Evolutionary conservation across 768 basidiomycete genomes (phyloP), one percentile per base, ranked within the genome.

Genomic region (Mycena pura): DNA sequence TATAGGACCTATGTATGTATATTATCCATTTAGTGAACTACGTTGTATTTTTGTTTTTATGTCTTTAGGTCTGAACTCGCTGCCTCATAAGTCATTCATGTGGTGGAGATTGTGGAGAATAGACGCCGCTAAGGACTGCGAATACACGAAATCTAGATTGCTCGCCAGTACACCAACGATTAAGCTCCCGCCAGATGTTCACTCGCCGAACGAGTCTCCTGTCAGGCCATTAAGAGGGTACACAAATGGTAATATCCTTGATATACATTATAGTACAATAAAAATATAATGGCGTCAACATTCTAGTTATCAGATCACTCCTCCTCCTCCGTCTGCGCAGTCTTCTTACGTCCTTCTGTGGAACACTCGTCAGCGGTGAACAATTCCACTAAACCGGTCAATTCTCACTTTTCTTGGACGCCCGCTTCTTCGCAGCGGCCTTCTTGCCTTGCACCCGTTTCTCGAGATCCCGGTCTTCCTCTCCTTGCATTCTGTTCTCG

Each of bases 381-480:
- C 21, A 25, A 22, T 24, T 17, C 22, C 7, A 19, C 21, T 43
- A 14, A 31, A 45, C 8, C 40, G 10, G 3, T 3, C 4, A 17
- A 2, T 52, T 63, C 76, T 69, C 36, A 81, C 82, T 73, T 73
- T 72, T 74, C 59, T 77, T 75, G 21, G 86, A 83, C 10, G 88
- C 89, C 19, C 81, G 78, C 71, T 89, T 92, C 75, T 87, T 91
- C 19, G 82, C 85, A 4, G 92, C 92, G 6, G 88, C 90, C 52
- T 90, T 93, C 81, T 93, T 95, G 57, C 87, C 86, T 69, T 90
- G 83, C 14, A 92, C 94, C 28, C 92, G 86, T 67, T 90, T 91
- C 77, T 96, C 92, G 22, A 97, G 82, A 21, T 88, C 95, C 60
- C 95, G 88, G 65, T 98, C 96, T 73, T 96, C 96, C 61, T 89